Conservation (phyloP, 805 yeast species). For the Wickerhamomyces rabaulensis region DNA sequence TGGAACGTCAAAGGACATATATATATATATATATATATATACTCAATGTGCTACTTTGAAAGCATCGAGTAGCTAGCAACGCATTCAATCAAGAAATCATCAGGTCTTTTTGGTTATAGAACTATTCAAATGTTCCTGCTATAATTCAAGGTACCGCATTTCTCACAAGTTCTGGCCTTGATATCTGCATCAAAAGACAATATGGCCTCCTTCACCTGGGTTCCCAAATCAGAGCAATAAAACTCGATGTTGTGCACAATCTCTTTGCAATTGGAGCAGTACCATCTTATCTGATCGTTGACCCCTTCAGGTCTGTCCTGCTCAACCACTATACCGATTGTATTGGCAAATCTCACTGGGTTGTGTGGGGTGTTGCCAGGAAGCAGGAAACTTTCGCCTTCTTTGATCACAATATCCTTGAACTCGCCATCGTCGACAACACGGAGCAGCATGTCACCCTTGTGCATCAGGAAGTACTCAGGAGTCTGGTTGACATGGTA, state of each 20-base stretch:
- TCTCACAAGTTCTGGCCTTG: constrained; percentile 62
- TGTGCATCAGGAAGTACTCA: constrained; percentile 85
- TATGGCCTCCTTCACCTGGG: constrained; percentile 85
- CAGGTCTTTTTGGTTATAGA: no score
- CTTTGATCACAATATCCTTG: constrained; percentile 66
- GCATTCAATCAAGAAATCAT: no score
- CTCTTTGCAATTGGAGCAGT: constrained; percentile 64
- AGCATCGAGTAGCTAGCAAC: no score
- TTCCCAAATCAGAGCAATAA: constrained; percentile 76
- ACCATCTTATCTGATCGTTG: constrained; percentile 81
- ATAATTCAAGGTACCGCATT: constrained; percentile 69
- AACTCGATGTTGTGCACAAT: constrained; percentile 66
- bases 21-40: no score
- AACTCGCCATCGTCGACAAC: constrained; percentile 80
- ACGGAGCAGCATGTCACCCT: constrained; percentile 78
- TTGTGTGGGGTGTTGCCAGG: constrained; percentile 87
- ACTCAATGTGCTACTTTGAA: no score
- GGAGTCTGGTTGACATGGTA: constrained; percentile 93
- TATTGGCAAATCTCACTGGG: constrained; percentile 80
- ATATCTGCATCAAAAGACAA: constrained; percentile 58
- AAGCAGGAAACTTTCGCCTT: constrained; percentile 83
- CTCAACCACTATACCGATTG: constrained; percentile 87
- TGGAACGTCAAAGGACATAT: no score
- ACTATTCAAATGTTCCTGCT: no score
- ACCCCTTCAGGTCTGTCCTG: constrained; percentile 78